A percentile compares a stretch with the other conserved stretches of the same genome.
These are phyloP conservation scores for Chaetomiaceae sp. DNA, from an alignment of 2,329 filamentous ascomycete genomes.

Conservation along the genomic window DNA sequence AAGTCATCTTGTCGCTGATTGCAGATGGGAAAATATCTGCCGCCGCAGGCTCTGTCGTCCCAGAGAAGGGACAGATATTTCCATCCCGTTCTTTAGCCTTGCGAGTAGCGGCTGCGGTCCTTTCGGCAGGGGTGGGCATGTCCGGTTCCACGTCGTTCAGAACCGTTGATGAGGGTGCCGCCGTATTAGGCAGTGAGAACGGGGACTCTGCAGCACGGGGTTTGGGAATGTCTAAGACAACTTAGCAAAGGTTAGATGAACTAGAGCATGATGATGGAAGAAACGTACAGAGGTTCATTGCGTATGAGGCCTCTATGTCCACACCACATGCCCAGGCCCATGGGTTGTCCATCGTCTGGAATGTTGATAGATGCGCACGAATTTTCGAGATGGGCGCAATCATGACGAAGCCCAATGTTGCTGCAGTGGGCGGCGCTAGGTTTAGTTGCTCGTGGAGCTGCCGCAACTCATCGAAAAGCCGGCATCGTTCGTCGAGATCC, in stretches of 20 bases:
- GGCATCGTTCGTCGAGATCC: neutral
- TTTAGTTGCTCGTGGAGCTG: neutral
- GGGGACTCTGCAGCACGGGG: neutral
- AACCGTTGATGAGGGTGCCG: neutral
- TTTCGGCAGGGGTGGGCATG: neutral
- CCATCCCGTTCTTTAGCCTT: too few species aligned
- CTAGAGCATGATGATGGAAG: neutral
- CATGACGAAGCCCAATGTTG: slow-evolving; percentile 9
- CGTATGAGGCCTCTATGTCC: neutral
- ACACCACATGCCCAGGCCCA: neutral
- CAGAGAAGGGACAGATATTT: too few species aligned
- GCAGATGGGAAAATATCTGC: too few species aligned
- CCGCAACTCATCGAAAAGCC: neutral
- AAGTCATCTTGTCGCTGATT: too few species aligned
- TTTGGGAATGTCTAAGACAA: slow-evolving; percentile 8
- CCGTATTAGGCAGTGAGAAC: neutral
- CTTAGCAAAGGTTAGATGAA: slow-evolving; percentile 1
- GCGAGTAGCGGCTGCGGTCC: too few species aligned
- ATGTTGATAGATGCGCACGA: neutral
- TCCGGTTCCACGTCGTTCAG: neutral
- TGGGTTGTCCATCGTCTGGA: neutral
- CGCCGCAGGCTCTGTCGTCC: too few species aligned
- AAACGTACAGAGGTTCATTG: slow-evolving; percentile 5
- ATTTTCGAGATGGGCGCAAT: slow-evolving; percentile 9
- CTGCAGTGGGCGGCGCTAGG: neutral